Evolutionary conservation across 2,329 filamentous ascomycete species (phyloP).

Genomic region (Neocatenulostroma microsporum): DNA sequence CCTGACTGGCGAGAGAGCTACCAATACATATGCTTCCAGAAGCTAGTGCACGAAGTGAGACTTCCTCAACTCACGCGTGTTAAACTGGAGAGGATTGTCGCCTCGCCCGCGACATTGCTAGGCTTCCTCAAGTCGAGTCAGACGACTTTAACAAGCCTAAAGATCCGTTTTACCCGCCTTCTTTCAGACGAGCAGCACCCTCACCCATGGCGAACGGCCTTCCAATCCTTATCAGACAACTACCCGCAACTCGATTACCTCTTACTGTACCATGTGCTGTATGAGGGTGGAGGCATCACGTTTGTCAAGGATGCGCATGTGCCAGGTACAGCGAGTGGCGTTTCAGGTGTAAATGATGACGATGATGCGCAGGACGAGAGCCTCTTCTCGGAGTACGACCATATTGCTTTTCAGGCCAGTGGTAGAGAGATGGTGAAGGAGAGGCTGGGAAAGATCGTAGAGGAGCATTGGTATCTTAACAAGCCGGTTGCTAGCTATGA

Average conservation of each 20-base stretch:
- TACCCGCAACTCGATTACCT: conserved; percentile 20
- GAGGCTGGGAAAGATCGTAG: conserved; percentile 14
- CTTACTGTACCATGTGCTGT: conserved; percentile 23
- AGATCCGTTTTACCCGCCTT: conserved; percentile 25
- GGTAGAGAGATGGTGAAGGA: conserved; percentile 13
- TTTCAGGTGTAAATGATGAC: neutral
- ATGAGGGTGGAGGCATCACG: conserved; percentile 18
- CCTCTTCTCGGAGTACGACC: conserved; percentile 14
- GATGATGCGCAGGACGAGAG: conserved; percentile 9
- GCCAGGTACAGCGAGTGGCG: too few species aligned
- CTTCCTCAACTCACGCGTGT: conserved; percentile 19
- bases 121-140: conserved; percentile 17
- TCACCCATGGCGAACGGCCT: conserved; percentile 20
- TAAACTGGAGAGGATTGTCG: conserved; percentile 26
- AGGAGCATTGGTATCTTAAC: conserved; percentile 25
- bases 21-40: conserved; percentile 16
- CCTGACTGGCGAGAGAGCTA: conserved; percentile 19
- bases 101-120: conserved; percentile 15
- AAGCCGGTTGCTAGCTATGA: conserved; percentile 19
- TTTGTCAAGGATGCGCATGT: conserved; percentile 15
- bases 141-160: conserved; percentile 19
- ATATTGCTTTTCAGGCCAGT: conserved; percentile 18
- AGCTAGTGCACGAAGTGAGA: conserved; percentile 9
- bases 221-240: conserved; percentile 17
- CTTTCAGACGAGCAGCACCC: conserved; percentile 11